Base-by-base conservation (phyloP, 257 asterid genomes). In the Galeopsis tetrahit region DNA sequence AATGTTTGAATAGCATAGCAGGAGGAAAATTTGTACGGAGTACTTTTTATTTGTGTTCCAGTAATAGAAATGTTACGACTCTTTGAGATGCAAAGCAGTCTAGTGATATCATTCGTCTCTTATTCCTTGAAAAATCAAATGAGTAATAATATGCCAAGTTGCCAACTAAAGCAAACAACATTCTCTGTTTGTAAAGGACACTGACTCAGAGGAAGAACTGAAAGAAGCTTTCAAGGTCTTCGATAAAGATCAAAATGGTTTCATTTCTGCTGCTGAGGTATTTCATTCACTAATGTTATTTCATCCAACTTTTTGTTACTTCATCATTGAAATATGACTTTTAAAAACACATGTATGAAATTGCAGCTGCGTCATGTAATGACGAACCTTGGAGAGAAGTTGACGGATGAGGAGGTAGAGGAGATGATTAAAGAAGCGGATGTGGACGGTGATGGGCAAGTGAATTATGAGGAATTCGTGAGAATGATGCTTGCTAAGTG, bases 251-350 rank as follows among this genome's bases (percentile, higher is more conserved):
- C 87, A 81, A 46, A 84, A 84, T 81, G 91, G 91, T 65, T 86
- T 82, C 78, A 80, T 86, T 58, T 84, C 89, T 38, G 87, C 87
- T 17, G 87, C 88, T 11, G 89, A 84, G 92, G 92, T 86, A 80
- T 58, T 15, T 73, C 34, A 8, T 15, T 38, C 14, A 46, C 17
- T 15, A 34, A 8, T 63, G 13, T 59, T 5, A 21, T 38, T 36
- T 52, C 34, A 4, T 55, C 63, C 34, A 48, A 28, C 5, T 21
- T 10, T 21, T 3, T 6, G 28, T 21, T 48, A 4, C 4, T 44
- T 14, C 7, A 60, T 28, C 58, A n/a, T 36, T 57, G 14, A 35
- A 33, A 13, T 9, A 32, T 11, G 15, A 28, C 58, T n/a, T 17
- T 43, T 43, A 15, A 13, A 14, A 17, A 4, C 51, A 33, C 36